These are phyloP conservation scores for Hagleromyces aurorensis DNA, from an alignment of 805 yeast species.

Conservation along the genomic window DNA sequence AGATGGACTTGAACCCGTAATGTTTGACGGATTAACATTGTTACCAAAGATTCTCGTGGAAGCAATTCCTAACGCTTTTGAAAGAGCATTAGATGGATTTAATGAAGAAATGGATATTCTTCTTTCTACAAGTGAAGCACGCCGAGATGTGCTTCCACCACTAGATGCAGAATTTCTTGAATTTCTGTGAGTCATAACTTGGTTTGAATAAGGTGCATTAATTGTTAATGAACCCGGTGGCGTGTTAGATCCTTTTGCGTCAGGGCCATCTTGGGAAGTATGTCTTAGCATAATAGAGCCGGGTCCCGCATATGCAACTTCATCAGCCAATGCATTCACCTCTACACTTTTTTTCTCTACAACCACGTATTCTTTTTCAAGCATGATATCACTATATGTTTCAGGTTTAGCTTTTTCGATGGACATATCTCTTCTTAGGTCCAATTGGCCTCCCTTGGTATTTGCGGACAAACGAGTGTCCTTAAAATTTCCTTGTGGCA, in stretches of 20 bases:
- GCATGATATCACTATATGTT: slow-evolving; percentile 38
- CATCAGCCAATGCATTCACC: slow-evolving; percentile 93
- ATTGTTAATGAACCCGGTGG: too few species aligned
- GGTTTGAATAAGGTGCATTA: slow-evolving; percentile 3
- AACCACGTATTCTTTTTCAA: slow-evolving; percentile 86
- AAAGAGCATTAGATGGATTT: slow-evolving; percentile 80
- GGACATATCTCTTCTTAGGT: slow-evolving; percentile 4
- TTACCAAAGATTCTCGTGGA: slow-evolving; percentile 78
- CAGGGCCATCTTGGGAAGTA: slow-evolving; percentile 5
- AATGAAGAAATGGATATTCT: slow-evolving; percentile 57
- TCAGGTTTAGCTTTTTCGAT: slow-evolving; percentile 6
- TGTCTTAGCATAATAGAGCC: slow-evolving; percentile 8
- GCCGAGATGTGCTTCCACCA: slow-evolving; percentile 42
- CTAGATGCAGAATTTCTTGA: slow-evolving; percentile 35
- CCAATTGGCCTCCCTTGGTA: too few species aligned
- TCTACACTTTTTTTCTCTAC: slow-evolving; percentile 93
- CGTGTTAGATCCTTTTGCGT: too few species aligned
- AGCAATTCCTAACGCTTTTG: slow-evolving; percentile 81
- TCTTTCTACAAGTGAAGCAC: slow-evolving; percentile 57
- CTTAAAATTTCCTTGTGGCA: too few species aligned
- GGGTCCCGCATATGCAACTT: slow-evolving; percentile 43
- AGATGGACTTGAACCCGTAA: slow-evolving; percentile 16
- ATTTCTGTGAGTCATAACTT: slow-evolving; percentile 7
- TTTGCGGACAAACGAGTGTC: too few species aligned
- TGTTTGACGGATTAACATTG: slow-evolving; percentile 10